Evolutionary conservation across 768 basidiomycete genomes (phyloP).

Genomic region (Rhodocollybia butyracea): DNA sequence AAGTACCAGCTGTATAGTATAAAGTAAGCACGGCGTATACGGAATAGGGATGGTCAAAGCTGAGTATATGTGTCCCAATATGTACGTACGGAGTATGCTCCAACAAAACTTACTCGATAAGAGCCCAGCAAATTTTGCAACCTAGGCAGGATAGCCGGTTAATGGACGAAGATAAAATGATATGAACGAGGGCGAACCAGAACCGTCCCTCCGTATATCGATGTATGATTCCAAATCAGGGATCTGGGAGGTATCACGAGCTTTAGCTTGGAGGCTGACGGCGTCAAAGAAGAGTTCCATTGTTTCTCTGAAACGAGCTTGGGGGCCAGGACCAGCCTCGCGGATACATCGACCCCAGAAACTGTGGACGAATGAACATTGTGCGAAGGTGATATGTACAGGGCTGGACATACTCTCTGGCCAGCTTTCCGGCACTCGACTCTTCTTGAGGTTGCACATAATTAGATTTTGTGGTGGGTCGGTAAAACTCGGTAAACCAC

Average conservation of each 20-base stretch:
- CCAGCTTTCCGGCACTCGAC: constrained; percentile 57
- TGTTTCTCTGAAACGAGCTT: constrained; percentile 69
- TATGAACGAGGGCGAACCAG: constrained; percentile 34
- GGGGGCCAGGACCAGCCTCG: constrained; percentile 53
- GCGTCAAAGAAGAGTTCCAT: constrained; percentile 68
- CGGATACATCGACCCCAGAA: constrained; percentile 65
- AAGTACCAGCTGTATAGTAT: too few relatives aligned
- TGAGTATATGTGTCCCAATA: too few relatives aligned
- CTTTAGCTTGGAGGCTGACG: constrained; percentile 57
- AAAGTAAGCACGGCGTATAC: too few relatives aligned
- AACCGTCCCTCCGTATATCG: constrained; percentile 67
- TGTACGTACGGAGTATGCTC: too few relatives aligned
- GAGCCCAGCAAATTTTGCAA: constrained; percentile 73
- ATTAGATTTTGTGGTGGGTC: constrained; percentile 38
- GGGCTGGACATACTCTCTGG: constrained; percentile 53
- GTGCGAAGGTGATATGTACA: neutral
- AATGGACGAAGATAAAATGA: neutral
- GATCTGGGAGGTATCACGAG: constrained; percentile 48
- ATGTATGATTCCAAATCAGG: constrained; percentile 77
- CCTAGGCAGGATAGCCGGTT: constrained; percentile 21
- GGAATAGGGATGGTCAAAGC: too few relatives aligned
- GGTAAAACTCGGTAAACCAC: constrained; percentile 51
- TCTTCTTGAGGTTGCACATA: constrained; percentile 37
- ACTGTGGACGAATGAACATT: constrained; percentile 31
- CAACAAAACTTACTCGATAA: constrained; percentile 54